Percentiles rank a stretch among this genome's conserved stretches.
Evolutionary conservation across 441 rosid genomes (phyloP).

Genomic region (Brassica hybrid): DNA sequence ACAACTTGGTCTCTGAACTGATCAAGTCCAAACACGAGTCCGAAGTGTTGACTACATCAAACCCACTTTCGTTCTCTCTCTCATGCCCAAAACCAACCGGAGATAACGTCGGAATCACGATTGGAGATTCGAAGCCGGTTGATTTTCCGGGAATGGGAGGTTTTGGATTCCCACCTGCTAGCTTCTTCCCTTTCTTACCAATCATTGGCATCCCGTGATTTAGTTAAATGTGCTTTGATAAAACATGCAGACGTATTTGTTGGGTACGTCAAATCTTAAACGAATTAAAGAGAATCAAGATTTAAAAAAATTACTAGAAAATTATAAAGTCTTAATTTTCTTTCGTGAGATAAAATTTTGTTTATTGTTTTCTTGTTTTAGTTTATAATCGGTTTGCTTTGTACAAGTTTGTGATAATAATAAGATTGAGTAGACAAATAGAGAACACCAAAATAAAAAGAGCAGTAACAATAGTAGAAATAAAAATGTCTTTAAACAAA

Average conservation of each 20-base stretch:
- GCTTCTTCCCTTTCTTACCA: constrained; percentile 41
- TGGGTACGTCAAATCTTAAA: background rate
- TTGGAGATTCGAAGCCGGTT: constrained; percentile 34
- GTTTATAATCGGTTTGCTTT: background rate
- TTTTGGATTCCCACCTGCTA: constrained; percentile 41
- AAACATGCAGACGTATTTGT: constrained; percentile 7
- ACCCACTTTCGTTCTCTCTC: constrained; percentile 32
- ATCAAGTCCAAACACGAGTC: constrained; percentile 31
- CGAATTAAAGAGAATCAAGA: background rate
- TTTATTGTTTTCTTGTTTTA: background rate
- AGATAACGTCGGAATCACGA: constrained; percentile 12
- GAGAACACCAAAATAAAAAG: background rate
- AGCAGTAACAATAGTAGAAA: background rate
- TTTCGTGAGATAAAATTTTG: background rate
- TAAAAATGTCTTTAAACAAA: background rate
- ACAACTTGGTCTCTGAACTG: constrained; percentile 34
- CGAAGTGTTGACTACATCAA: constrained; percentile 30
- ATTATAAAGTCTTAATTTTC: background rate
- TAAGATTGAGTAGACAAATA: background rate
- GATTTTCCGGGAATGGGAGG: constrained; percentile 39
- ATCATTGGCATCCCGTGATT: constrained; percentile 45
- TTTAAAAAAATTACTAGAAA: background rate
- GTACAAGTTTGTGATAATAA: background rate
- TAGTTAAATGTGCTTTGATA: background rate
- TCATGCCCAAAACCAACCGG: constrained; percentile 38